Base-by-base conservation (phyloP, 1,284 basidiomycete genomes). In the Tilletia indica region DNA sequence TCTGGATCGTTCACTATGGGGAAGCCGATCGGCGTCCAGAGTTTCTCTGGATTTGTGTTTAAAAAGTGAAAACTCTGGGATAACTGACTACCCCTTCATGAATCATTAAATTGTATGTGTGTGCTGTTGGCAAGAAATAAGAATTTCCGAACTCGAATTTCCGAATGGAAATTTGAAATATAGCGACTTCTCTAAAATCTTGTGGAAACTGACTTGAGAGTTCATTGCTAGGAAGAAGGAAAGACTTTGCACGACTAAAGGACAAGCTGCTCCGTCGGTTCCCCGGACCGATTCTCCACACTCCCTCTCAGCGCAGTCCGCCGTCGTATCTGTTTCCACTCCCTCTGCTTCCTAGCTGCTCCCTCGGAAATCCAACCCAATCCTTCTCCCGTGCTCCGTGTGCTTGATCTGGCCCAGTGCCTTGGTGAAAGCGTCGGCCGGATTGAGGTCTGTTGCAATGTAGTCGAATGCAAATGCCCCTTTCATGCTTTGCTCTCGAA, bases 391-490 rank as follows among this genome's bases (percentile, higher is more conserved):
- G 58, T 63, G 58, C 36, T 63, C 8, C 25, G 11, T 9, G 9
- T 34, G 36, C 19, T 63, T 63, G 58, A 38, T 31, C 25, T 36
- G 25, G 4, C 58, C 58, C 14, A 67, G 38, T 12, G 64, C 12
- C 48, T 68, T 68, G 45, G 67, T 68, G 67, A 68, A 68, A 6
- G 42, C 49, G 31, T 68, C 67, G 4, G 67, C 67, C 9, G 48
- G 48, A 16, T 68, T 48, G 47, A 14, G n/a, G 19, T 16, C 48
- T 12, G 25, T 54, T 25, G 4, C 19, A 6, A 48, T 16, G 16
- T 36, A 45, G 8, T 36, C 9, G 36, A 68, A 68, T 9, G 31
- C 34, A 47, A 68, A 38, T 5, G 49, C 48, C 12, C 49, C 49
- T 38, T 49, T 49, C 31, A 25, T 8, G 42, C 34, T 14, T 38